Evolutionary conservation across 2,329 filamentous ascomycete species (phyloP).

Genomic region (Trichoderma arundinaceum): DNA sequence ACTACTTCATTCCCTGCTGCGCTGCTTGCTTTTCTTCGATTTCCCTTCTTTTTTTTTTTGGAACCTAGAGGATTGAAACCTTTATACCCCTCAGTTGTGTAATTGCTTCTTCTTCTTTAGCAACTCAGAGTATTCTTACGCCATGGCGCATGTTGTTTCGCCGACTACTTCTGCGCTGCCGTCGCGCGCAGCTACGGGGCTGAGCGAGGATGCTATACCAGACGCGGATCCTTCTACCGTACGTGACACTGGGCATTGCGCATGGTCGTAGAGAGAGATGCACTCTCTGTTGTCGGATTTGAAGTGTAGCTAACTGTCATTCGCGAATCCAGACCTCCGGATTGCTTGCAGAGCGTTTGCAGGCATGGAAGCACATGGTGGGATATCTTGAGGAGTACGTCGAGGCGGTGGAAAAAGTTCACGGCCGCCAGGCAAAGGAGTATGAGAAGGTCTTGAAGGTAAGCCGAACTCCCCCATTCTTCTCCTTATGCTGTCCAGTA

Average conservation of each 20-base stretch:
- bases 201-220: conserved; percentile 64
- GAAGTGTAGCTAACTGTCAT: not conserved
- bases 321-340: conserved; percentile 65
- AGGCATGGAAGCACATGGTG: conserved; percentile 95
- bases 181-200: conserved; percentile 54
- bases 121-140: not conserved
- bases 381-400: conserved; percentile 92
- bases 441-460: conserved; percentile 93
- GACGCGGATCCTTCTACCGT: conserved; percentile 64
- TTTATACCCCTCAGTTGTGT: not conserved
- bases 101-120: not conserved
- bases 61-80: not conserved
- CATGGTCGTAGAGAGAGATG: not conserved
- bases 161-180: conserved; percentile 47
- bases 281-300: too few species aligned
- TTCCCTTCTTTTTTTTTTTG: not conserved
- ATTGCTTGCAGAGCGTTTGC: conserved; percentile 83
- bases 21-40: not conserved
- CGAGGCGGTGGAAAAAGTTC: conserved; percentile 80
- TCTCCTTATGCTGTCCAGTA: not conserved
- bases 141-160: conserved; percentile 41
- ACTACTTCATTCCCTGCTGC: not conserved
- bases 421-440: conserved; percentile 86
- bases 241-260: conserved; percentile 40
- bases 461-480: conserved; percentile 2